phyloP scores from a whole-genome alignment of 2,329 filamentous ascomycete genomes.

The Trichoderma atrobrunneum region DNA sequence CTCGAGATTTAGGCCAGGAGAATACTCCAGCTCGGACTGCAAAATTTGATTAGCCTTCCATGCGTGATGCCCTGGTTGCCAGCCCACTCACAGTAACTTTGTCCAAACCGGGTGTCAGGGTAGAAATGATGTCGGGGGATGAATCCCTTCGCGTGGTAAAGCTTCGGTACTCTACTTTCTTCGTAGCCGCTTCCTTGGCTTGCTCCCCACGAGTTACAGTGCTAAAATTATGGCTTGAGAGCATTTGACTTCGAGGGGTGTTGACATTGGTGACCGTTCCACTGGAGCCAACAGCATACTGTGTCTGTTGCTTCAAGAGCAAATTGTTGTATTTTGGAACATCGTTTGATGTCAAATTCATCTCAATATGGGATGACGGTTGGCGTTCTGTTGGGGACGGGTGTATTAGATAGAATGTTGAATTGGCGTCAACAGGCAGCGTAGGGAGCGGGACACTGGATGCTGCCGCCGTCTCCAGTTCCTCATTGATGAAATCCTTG shows the following conservation, averaged over 20 bases:
- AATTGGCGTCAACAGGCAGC: slow-evolving; percentile 27
- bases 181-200: slow-evolving; percentile 9
- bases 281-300: slow-evolving; percentile 28
- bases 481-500: slow-evolving; percentile 19
- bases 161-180: neutral
- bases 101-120: neutral
- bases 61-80: neutral
- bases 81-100: neutral
- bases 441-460: slow-evolving; percentile 14
- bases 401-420: slow-evolving; percentile 35
- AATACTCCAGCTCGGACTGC: neutral
- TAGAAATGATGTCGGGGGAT: slow-evolving; percentile 23
- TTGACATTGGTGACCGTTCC: slow-evolving; percentile 37
- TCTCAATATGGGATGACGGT: slow-evolving; percentile 35
- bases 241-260: slow-evolving; percentile 31
- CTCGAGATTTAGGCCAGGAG: neutral
- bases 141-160: slow-evolving; percentile 15
- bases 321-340: slow-evolving; percentile 14
- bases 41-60: neutral
- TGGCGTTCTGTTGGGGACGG: slow-evolving; percentile 38
- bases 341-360: slow-evolving; percentile 24
- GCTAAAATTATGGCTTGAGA: slow-evolving; percentile 29
- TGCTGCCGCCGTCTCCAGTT: slow-evolving; percentile 9
- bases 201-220: slow-evolving; percentile 18
- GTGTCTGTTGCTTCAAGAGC: neutral